Evolutionary conservation across 139 green algal genomes (phyloP), one percentile per base, ranked within the genome.

Genomic region (Penium margaritaceum): DNA sequence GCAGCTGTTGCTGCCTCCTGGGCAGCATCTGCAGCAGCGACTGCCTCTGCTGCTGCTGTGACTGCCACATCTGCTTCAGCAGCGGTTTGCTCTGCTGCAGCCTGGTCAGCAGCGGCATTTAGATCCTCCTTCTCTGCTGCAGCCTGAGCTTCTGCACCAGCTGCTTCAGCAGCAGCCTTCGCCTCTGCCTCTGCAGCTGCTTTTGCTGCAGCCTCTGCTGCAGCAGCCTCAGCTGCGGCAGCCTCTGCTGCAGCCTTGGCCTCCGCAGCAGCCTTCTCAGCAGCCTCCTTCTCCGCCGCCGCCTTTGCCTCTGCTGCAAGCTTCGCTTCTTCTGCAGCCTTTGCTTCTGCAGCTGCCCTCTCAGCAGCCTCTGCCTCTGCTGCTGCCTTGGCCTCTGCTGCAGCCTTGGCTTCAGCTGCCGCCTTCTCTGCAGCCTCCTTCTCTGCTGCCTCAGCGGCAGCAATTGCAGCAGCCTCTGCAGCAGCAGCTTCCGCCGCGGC

Each of bases 11-110:
- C 58, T 39, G 32, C 27, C 53, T 74, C 30, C 39, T 46, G 66
- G 47, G 66, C 67, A 35, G 64, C 43, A 44, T 43, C 67, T 9
- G 63, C 72, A 61, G 39, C 27, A 60, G 65, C 47, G 62, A 9
- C 9, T 19, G 32, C 55, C 32, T 65, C 55, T 30, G 60, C 33
- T 19, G 38, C 69, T 76, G 39, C 30, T 14, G 9, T 7, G 9
- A 65, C 32, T 14, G 24, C 62, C 41, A 5, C 39, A 41, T 4
- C 6, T 36, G 62, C 62, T 1, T 21, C 6, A 43, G 62, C 12
- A 58, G 62, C 62, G n/a, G n/a, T 14, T 65, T 65, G 9, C 41
- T 21, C 41, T 9, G 41, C 41, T 32, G 53, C 14, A 27, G 53
- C 53, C 53, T 27, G 14, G 14, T 62, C 29, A 63, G 54, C 54